Percentiles rank a stretch among this genome's conserved stretches.
phyloP scores from a whole-genome alignment of 805 yeast genomes.

The Huiozyma naganishii region DNA sequence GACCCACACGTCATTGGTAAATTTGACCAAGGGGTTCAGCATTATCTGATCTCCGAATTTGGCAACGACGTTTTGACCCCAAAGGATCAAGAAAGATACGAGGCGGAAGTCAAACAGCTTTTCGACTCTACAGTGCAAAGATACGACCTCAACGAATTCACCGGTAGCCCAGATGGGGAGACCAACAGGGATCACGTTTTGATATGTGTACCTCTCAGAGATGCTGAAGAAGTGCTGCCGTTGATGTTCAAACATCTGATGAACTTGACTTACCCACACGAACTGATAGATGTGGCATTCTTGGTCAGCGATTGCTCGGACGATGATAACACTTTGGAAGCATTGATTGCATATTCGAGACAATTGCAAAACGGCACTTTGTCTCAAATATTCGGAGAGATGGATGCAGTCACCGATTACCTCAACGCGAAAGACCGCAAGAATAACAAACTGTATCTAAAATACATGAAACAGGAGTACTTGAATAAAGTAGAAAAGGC shows the following conservation, averaged over 20 bases:
- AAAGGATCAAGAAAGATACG: constrained; percentile 20
- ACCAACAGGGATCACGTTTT: constrained; percentile 51
- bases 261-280: constrained; percentile 80
- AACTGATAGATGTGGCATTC: constrained; percentile 68
- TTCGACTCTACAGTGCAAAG: constrained; percentile 41
- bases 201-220: constrained; percentile 64
- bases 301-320: constrained; percentile 70
- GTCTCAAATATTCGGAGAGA: constrained; percentile 29
- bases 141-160: constrained; percentile 50
- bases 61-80: constrained; percentile 26
- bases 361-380: constrained; percentile 65
- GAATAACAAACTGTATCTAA: constrained; percentile 42
- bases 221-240: constrained; percentile 68
- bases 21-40: constrained; percentile 31
- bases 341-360: constrained; percentile 51
- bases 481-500: constrained; percentile 46
- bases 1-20: constrained; percentile 26
- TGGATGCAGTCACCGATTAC: constrained; percentile 31
- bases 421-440: constrained; percentile 37
- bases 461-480: constrained; percentile 61
- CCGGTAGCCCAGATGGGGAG: constrained; percentile 42
- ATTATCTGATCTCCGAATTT: constrained; percentile 27
- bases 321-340: constrained; percentile 53
- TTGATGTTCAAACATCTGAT: constrained; percentile 76
- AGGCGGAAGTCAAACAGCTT: constrained; percentile 29